Conservation (phyloP, 768 basidiomycete species). For the Sporobolomyces phaffii region DNA sequence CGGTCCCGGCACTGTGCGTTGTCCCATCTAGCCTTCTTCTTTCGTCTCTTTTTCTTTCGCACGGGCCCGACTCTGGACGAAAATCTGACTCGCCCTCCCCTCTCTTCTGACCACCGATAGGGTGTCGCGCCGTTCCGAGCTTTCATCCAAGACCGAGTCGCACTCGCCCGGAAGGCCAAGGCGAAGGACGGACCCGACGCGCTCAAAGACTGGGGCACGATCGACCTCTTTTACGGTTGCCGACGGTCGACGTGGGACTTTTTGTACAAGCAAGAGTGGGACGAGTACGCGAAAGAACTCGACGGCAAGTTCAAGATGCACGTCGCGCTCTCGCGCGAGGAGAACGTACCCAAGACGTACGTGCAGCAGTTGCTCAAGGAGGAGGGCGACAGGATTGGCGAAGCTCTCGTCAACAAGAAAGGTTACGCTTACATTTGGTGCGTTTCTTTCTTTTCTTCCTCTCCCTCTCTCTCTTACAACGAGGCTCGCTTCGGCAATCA, state of each 20-base stretch:
- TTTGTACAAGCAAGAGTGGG: conserved; percentile 93
- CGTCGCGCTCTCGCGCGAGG: conserved; percentile 83
- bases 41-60: too few relatives aligned
- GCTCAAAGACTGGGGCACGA: conserved; percentile 88
- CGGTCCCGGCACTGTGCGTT: conserved; percentile 89
- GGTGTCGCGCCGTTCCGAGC: conserved; percentile 99
- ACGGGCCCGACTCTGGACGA: too few relatives aligned
- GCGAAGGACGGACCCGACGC: conserved; percentile 94
- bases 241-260: conserved; percentile 82
- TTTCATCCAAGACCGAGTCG: conserved; percentile 95
- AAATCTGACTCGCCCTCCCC: too few relatives aligned
- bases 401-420: conserved; percentile 85
- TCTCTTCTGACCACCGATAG: conserved; percentile 51
- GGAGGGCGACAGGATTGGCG: conserved; percentile 70
- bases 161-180: conserved; percentile 84
- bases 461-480: too few relatives aligned
- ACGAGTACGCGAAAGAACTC: conserved; percentile 73
- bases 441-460: not conserved
- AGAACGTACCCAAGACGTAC: conserved; percentile 91
- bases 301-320: conserved; percentile 86
- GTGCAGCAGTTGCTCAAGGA: conserved; percentile 97
- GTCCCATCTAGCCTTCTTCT: not conserved
- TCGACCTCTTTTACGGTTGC: conserved; percentile 95
- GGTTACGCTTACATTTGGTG: conserved; percentile 94
- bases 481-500: too few relatives aligned